These are phyloP conservation scores for Penicillium soppii DNA, from an alignment of 495 filamentous ascomycete genomes.

Conservation along the genomic window DNA sequence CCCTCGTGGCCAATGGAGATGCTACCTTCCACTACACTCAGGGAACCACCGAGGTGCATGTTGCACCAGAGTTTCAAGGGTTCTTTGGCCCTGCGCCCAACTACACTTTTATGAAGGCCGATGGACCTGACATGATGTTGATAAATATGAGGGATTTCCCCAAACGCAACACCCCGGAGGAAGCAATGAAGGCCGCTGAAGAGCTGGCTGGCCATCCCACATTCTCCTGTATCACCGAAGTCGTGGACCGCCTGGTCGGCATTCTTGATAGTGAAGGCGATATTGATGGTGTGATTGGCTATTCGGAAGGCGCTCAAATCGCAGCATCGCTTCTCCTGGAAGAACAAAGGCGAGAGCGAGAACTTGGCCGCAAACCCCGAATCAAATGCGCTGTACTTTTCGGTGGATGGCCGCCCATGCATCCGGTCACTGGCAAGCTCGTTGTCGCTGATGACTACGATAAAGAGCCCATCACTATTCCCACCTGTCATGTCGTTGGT, in stretches of 20 bases:
- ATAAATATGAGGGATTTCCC: conserved; percentile 23
- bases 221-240: conserved; percentile 4
- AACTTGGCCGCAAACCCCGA: conserved; percentile 36
- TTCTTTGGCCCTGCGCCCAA: conserved; percentile 35
- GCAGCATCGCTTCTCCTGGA: conserved; percentile 55
- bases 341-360: conserved; percentile 38
- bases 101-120: conserved; percentile 17
- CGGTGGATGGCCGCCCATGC: conserved; percentile 53
- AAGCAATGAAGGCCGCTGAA: conserved; percentile 11
- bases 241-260: conserved; percentile 18
- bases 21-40: conserved; percentile 27
- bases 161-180: conserved; percentile 21
- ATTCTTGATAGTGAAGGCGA: conserved; percentile 33
- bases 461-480: conserved; percentile 47
- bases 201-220: conserved; percentile 11
- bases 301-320: conserved; percentile 61
- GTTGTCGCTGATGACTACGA: conserved; percentile 45
- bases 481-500: conserved; percentile 58
- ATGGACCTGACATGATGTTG: conserved; percentile 3
- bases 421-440: conserved; percentile 41
- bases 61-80: conserved; percentile 12
- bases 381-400: conserved; percentile 59
- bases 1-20: conserved; percentile 11
- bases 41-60: conserved; percentile 15
- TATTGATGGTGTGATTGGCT: conserved; percentile 50